phyloP scores from a whole-genome alignment of 768 basidiomycete species.

The Kwoniella europaea region DNA sequence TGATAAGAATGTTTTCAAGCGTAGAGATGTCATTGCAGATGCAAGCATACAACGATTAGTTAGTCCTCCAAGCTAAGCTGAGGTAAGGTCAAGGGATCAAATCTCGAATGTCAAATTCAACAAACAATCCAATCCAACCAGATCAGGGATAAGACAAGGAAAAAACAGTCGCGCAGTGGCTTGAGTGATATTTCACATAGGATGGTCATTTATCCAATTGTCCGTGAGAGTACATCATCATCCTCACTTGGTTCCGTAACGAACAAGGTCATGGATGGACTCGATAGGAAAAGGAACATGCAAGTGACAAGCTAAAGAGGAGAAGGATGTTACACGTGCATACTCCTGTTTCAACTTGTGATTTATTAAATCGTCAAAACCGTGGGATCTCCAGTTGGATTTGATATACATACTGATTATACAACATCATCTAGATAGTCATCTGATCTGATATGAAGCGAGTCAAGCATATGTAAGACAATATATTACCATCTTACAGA shows the following conservation, averaged over 20 bases:
- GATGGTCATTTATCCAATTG: background rate
- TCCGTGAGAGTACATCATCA: background rate
- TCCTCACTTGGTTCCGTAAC: background rate
- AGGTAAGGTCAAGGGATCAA: background rate
- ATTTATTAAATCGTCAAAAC: background rate
- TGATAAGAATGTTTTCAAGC: too few relatives aligned
- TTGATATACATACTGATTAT: background rate
- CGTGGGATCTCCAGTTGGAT: background rate
- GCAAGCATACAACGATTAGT: too few relatives aligned
- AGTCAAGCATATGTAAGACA: too few relatives aligned
- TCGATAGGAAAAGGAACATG: too few relatives aligned
- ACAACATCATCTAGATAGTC: conserved; percentile 2
- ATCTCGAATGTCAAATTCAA: background rate
- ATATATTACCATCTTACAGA: conserved; percentile 22
- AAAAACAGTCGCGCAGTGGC: conserved; percentile 19
- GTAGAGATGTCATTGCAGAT: too few relatives aligned
- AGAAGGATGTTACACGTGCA: background rate
- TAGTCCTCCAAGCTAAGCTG: background rate
- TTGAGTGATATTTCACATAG: conserved; percentile 10
- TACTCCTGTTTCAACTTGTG: background rate
- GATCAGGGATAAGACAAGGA: background rate
- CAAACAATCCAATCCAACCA: background rate
- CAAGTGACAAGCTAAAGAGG: too few relatives aligned
- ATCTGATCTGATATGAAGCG: background rate
- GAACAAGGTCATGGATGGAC: too few relatives aligned